Conservation (phyloP, 2,329 filamentous ascomycete genomes). For the Cryphonectria japonica region DNA sequence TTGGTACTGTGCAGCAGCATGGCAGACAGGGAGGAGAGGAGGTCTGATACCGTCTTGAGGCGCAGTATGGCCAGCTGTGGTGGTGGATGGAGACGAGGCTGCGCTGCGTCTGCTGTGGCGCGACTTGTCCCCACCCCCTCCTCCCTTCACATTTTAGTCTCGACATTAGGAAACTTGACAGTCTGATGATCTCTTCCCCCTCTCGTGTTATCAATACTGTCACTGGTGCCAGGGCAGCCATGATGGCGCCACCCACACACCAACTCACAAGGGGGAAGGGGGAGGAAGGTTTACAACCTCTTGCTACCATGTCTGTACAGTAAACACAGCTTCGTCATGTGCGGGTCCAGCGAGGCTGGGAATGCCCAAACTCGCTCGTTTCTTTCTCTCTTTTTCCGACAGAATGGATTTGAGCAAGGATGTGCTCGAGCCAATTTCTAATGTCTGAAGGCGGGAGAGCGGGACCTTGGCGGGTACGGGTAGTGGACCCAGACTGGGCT, state of each 20-base stretch:
- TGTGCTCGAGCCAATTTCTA: slow-evolving; percentile 25
- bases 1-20: neutral
- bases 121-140: neutral
- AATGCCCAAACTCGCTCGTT: slow-evolving; percentile 11
- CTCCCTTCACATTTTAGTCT: neutral
- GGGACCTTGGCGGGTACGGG: slow-evolving; percentile 8
- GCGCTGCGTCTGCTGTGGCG: neutral
- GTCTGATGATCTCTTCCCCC: neutral
- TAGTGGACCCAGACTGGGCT: neutral
- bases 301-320: neutral
- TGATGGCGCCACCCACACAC: neutral
- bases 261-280: neutral
- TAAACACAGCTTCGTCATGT: slow-evolving; percentile 4
- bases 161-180: neutral
- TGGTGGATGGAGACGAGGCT: slow-evolving; percentile 2
- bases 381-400: neutral
- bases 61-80: neutral
- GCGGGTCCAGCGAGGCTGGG: slow-evolving; percentile 22
- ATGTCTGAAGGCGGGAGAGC: slow-evolving; percentile 13
- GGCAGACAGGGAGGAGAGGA: neutral
- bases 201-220: neutral
- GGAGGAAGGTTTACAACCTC: neutral
- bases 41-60: neutral
- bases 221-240: slow-evolving; percentile 1
- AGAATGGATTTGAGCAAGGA: slow-evolving; percentile 23